Evolutionary conservation across 2,329 filamentous ascomycete species (phyloP), one percentile per base, ranked within the genome.

Genomic region (Trichoderma pleuroti): DNA sequence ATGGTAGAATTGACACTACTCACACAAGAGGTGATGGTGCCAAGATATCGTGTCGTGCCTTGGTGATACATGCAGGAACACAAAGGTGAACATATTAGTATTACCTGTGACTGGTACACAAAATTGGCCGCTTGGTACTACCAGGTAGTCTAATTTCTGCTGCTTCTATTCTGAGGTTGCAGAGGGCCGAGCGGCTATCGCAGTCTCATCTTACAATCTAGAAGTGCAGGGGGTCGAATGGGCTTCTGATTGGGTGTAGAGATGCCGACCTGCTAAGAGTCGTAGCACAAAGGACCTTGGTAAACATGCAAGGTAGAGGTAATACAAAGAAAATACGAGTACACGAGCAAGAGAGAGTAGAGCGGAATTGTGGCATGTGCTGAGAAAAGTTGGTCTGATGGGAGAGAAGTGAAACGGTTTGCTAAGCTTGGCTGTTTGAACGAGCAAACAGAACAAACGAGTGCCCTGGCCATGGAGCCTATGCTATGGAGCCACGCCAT

Each of bases 141-240:
- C 61, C 39, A 52, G 21, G 36, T 52, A 49, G n/a, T n/a, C 39
- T 11, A 65, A 54, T 36, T 54, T 54, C 42, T 24, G 16, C 12
- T 57, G 63, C 63, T 68, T 36, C 56, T 68, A 68, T 68, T 60
- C 39, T 68, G 56, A 52, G 65, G 39, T 16, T 32, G 24, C 26
- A 39, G 52, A 64, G 30, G 54, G 49, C 12, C n/a, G 65, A 61
- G 65, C 65, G 65, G 65, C 65, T 68, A 68, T 61, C 65, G 30
- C 21, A 52, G 65, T 68, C 56, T 68, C 56, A 61, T 68, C 54
- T 61, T 61, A 49, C 39, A 66, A 66, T 59, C 39, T 34, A 49
- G 39, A 18, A 18, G 65, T 68, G 65, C 65, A 68, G 28, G 65
- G 65, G 65, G 30, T 60, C 28, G 36, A 52, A 36, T 16, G 39